Base-by-base conservation (phyloP, 2,329 filamentous ascomycete species). In the Cladosporium sp. region DNA sequence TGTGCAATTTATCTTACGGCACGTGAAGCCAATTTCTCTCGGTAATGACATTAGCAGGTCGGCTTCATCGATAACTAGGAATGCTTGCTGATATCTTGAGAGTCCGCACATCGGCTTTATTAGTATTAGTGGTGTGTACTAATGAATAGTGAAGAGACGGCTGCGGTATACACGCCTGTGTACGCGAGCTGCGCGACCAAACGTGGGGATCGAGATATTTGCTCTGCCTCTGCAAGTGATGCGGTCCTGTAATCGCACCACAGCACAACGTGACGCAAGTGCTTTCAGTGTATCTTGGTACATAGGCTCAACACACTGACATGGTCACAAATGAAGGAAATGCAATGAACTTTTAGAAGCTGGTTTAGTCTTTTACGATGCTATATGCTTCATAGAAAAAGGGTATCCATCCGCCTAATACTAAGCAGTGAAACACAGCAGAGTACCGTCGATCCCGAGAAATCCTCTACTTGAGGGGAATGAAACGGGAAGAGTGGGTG, bases 401-500 rank as follows among this genome's bases (percentile, higher is more conserved):
- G 60, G 56, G 56, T 58, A 58, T 58, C 49, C 60, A 39, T 43
- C 49, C 49, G 34, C 49, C 49, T 26, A 34, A 63, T 56, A 54
- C 49, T 46, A 30, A 51, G 49, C 60, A 34, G 36, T 54, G 49
- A 26, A 56, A 21, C 18, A 56, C 32, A 56, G 49, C 49, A 63
- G 18, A 63, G 21, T 56, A 63, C 60, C 34, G 34, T 63, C 48
- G 23, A 23, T 34, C 28, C 49, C 25, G 49, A 46, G 54, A 34
- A 63, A 48, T 63, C 32, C 32, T 70, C 69, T 97, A 98, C 89
- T 99, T 99, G 84, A 99, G 91, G 84, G 95, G 95, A 88, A 99
- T 99, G 91, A 99, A 99, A 90, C 95, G 93, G 84, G 95, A 99
- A 87, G 94, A 98, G 91, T 99, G 93, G 77, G 95, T 99, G 80